Evolutionary conservation across 768 basidiomycete genomes (phyloP), one percentile per base, ranked within the genome.

Genomic region (Hemileccinum impolitum): DNA sequence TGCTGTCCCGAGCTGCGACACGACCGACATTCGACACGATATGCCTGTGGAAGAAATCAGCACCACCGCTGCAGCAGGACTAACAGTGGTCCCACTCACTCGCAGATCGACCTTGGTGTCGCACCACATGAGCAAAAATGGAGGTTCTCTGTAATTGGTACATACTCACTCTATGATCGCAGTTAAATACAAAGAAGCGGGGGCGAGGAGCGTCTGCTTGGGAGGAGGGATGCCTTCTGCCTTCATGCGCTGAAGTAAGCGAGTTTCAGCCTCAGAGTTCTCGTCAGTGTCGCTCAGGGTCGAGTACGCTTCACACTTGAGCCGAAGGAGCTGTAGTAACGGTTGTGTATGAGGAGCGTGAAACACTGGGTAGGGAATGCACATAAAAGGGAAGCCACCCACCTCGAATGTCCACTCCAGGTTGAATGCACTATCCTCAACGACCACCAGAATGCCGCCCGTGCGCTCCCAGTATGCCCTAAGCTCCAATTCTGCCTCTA

Each of bases 401-500:
- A 90, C 90, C 78, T 87, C 86, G 60, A 82, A 90, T 5, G 80
- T 79, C 82, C 78, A 87, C 48, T 84, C 80, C 45, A 91, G 65
- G 60, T 84, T 75, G 61, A 92, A 90, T 25, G 77, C 66, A 49
- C 80, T 77, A 54, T 81, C 78, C 44, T 81, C 81, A 34, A 71
- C 58, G 23, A 64, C 55, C 1, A 64, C 68, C 18, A 45, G 48
- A 65, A 63, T 23, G 63, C 75, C 70, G 37, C 69, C 62, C 11
- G 82, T 89, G 48, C 84, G 78, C 57, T 91, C 90, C 80, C 85
- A 87, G 72, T 94, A 94, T 8, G 90, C 90, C 61, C 90, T 78
- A 39, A 96, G 67, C 66, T 96, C 94, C 37, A 97, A 76, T 63
- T 97, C 94, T 0, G 94, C 94, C 70, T 97, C 94, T 42, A 94